phyloP scores from a whole-genome alignment of 495 filamentous ascomycete genomes.

The Talaromyces stipitatus region DNA sequence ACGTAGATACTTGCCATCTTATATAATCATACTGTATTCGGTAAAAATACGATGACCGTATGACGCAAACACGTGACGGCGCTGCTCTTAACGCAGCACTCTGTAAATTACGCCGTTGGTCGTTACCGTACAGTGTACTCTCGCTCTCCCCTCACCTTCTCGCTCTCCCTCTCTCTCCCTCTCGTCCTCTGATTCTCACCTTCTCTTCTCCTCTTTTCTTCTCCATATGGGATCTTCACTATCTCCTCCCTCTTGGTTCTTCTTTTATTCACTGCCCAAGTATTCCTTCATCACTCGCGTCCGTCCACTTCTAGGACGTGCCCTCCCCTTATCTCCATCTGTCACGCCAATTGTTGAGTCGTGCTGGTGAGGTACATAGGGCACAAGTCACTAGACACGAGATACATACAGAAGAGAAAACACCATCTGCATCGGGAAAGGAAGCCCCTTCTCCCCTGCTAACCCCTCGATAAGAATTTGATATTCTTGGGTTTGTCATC shows the following conservation, averaged over 20 bases:
- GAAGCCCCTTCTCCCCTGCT: not conserved
- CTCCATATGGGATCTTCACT: not conserved
- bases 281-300: not conserved
- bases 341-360: not conserved
- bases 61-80: slow-evolving; percentile 41
- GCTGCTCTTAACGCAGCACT: too few relatives aligned
- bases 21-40: not conserved
- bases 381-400: not conserved
- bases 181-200: not conserved
- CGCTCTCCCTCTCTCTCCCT: not conserved
- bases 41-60: slow-evolving; percentile 12
- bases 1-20: too few relatives aligned
- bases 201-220: not conserved
- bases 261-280: not conserved
- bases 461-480: not conserved
- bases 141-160: not conserved
- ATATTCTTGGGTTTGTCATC: not conserved
- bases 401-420: not conserved
- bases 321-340: not conserved
- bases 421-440: not conserved
- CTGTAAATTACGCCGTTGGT: not conserved
- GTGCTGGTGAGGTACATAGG: not conserved
- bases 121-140: not conserved
- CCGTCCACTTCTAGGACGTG: not conserved
- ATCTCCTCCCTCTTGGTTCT: not conserved